phyloP scores from a whole-genome alignment of 2,329 filamentous ascomycete species.

The Ophiobolus disseminans region DNA sequence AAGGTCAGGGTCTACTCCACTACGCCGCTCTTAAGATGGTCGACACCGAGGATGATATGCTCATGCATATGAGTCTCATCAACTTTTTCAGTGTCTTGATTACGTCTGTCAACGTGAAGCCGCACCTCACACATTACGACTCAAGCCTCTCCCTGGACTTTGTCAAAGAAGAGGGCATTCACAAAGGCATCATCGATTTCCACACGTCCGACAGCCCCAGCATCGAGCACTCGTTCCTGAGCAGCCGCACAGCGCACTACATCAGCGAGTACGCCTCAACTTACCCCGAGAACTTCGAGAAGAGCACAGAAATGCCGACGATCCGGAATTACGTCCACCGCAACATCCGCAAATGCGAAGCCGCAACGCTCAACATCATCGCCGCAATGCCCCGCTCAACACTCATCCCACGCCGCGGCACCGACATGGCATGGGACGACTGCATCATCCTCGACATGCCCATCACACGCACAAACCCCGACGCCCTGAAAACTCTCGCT shows the following conservation, averaged over 20 bases:
- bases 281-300: conserved; percentile 64
- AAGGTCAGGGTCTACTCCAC: conserved; percentile 57
- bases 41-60: conserved; percentile 61
- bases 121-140: conserved; percentile 44
- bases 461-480: conserved; percentile 59
- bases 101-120: conserved; percentile 46
- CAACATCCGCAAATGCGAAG: conserved; percentile 61
- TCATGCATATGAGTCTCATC: conserved; percentile 67
- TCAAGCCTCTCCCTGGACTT: conserved; percentile 59
- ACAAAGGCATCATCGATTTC: conserved; percentile 58
- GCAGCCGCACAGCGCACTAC: conserved; percentile 63
- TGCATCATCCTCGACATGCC: conserved; percentile 58
- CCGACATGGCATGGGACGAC: conserved; percentile 46
- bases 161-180: conserved; percentile 58
- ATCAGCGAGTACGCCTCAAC: conserved; percentile 62
- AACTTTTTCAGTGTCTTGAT: conserved; percentile 65
- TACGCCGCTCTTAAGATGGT: conserved; percentile 65
- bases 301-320: conserved; percentile 52
- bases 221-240: conserved; percentile 61
- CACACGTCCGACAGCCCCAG: conserved; percentile 59
- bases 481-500: conserved; percentile 62
- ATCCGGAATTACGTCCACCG: conserved; percentile 58
- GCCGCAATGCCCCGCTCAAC: conserved; percentile 62
- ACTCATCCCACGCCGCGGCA: conserved; percentile 55
- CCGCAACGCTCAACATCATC: conserved; percentile 64